phyloP scores from a whole-genome alignment of 108 stramenopile species.

The Cylindrotheca closterium region DNA sequence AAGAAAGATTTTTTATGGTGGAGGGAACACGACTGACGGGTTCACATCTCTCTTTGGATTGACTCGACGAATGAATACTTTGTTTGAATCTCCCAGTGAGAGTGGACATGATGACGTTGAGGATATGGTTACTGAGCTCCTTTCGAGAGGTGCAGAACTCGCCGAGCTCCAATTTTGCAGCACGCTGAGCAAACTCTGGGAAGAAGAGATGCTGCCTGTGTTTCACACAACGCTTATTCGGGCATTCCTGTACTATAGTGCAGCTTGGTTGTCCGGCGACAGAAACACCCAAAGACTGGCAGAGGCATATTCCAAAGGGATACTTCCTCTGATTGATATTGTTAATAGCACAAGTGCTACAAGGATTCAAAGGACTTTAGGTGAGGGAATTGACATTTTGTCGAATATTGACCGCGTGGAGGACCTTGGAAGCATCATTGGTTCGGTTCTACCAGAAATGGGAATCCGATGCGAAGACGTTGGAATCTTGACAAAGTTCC shows the following conservation, averaged over 20 bases:
- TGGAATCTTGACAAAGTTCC: constrained; percentile 18
- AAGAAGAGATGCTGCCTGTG: constrained; percentile 29
- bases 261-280: constrained; percentile 12
- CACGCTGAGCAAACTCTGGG: constrained; percentile 13
- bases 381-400: constrained; percentile 1
- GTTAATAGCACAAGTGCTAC: constrained; percentile 35
- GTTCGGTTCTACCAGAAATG: constrained; percentile 24
- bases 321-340: constrained; percentile 49
- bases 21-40: constrained; percentile 32
- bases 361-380: constrained; percentile 17
- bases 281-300: constrained; percentile 14
- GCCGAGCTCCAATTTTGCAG: no score
- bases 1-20: no score
- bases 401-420: constrained; percentile 16
- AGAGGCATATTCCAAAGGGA: constrained; percentile 46
- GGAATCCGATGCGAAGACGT: constrained; percentile 33
- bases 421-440: no score
- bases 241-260: background rate
- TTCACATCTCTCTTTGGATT: constrained; percentile 46
- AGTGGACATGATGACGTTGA: constrained; percentile 38
- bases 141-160: no score
- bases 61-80: no score
- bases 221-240: constrained; percentile 52
- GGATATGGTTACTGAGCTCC: constrained; percentile 13
- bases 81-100: constrained; percentile 46